These are phyloP conservation scores for Ogataea haglerorum DNA, from an alignment of 805 yeast species.

Conservation along the genomic window DNA sequence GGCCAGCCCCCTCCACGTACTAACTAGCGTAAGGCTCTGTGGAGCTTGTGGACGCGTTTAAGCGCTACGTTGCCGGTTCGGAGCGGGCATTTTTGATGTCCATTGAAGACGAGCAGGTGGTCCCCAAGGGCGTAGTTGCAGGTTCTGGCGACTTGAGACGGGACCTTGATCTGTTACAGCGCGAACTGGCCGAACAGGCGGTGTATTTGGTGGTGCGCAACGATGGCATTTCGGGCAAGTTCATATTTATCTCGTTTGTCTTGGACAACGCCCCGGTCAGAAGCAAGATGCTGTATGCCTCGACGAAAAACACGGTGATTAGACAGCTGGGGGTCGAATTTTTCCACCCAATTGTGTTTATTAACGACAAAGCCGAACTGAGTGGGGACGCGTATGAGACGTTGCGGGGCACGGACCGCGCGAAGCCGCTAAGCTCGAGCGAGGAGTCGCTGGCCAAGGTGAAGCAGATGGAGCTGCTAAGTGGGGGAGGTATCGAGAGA, in stretches of 20 bases:
- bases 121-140: slow-evolving; percentile 32
- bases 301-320: slow-evolving; percentile 74
- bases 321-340: slow-evolving; percentile 65
- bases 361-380: slow-evolving; percentile 57
- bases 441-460: slow-evolving; percentile 52
- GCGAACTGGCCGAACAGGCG: slow-evolving; percentile 39
- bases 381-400: slow-evolving; percentile 46
- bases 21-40: slow-evolving; percentile 32
- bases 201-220: slow-evolving; percentile 48
- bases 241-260: slow-evolving; percentile 72
- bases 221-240: slow-evolving; percentile 25
- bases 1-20: too few relatives aligned
- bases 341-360: slow-evolving; percentile 47
- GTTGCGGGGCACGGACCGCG: slow-evolving; percentile 36
- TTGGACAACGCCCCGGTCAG: slow-evolving; percentile 84
- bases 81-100: slow-evolving; percentile 30
- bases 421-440: slow-evolving; percentile 52
- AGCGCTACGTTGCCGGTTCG: slow-evolving; percentile 34
- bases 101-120: slow-evolving; percentile 31
- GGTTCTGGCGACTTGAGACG: slow-evolving; percentile 31
- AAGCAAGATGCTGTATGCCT: slow-evolving; percentile 90
- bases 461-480: slow-evolving; percentile 39
- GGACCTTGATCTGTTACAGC: slow-evolving; percentile 36
- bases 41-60: slow-evolving; percentile 45
- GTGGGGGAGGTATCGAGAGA: slow-evolving; percentile 31